Conservation (phyloP, 2,329 filamentous ascomycete genomes). For the Pochonia chlamydosporia region DNA sequence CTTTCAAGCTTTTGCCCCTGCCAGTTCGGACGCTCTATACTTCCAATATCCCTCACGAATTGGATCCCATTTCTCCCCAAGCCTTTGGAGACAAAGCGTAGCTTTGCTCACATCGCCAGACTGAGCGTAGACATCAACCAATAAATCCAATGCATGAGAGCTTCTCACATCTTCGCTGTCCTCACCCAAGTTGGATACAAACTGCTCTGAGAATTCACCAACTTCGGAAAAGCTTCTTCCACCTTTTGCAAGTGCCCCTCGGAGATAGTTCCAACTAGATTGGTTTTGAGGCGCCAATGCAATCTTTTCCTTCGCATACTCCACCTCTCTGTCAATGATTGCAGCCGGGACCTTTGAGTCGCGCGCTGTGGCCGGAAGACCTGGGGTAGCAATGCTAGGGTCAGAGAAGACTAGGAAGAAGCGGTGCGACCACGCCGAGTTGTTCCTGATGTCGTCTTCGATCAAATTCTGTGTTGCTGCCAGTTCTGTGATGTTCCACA, state of each 20-base stretch:
- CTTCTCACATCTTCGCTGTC: constrained; percentile 49
- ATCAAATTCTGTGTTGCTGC: constrained; percentile 67
- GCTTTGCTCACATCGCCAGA: constrained; percentile 56
- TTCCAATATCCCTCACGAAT: constrained; percentile 91
- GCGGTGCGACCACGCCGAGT: constrained; percentile 95
- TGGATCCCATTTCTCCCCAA: constrained; percentile 85
- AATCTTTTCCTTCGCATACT: constrained; percentile 69
- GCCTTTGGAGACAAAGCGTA: constrained; percentile 60
- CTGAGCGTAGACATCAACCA: constrained; percentile 63
- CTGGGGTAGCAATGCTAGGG: constrained; percentile 43
- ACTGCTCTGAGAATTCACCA: constrained; percentile 43
- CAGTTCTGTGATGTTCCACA: constrained; percentile 66
- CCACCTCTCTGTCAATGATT: constrained; percentile 68
- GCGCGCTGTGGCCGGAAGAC: constrained; percentile 41
- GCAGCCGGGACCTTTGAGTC: constrained; percentile 54
- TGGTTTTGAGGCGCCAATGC: constrained; percentile 83
- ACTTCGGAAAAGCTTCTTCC: constrained; percentile 42
- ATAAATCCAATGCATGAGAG: constrained; percentile 63
- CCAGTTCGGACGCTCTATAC: constrained; percentile 34
- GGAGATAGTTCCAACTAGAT: constrained; percentile 88
- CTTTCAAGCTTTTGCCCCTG: background rate
- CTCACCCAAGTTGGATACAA: constrained; percentile 42
- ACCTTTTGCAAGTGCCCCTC: constrained; percentile 66
- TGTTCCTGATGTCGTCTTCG: constrained; percentile 80
- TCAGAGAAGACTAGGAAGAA: constrained; percentile 84